Conservation (phyloP, 768 basidiomycete genomes). For the Pisolithus sp. region DNA sequence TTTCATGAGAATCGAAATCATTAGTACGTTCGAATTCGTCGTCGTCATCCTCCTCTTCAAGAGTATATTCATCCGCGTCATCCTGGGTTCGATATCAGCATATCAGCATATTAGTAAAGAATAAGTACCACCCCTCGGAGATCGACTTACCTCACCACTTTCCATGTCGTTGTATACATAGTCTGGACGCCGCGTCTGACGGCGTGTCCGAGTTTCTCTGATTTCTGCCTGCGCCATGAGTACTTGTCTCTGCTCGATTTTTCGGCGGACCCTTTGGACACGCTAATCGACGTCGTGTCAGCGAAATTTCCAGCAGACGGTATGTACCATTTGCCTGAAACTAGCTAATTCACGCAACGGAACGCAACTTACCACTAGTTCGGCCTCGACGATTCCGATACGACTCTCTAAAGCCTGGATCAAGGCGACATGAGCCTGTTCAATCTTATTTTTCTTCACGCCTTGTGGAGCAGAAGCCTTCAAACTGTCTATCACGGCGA, state of each 20-base stretch:
- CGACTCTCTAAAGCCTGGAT: slow-evolving; percentile 58
- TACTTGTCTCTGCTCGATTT: slow-evolving; percentile 59
- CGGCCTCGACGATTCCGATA: slow-evolving; percentile 59
- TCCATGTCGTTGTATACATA: slow-evolving; percentile 72
- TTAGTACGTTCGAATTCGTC: slow-evolving; percentile 41
- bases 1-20: slow-evolving; percentile 36
- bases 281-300: slow-evolving; percentile 42
- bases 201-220: slow-evolving; percentile 72
- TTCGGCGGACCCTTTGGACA: slow-evolving; percentile 61
- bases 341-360: slow-evolving; percentile 7
- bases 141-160: slow-evolving; percentile 46
- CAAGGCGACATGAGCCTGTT: slow-evolving; percentile 55
- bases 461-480: slow-evolving; percentile 43
- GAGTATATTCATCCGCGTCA: slow-evolving; percentile 62
- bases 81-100: slow-evolving; percentile 29
- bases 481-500: slow-evolving; percentile 54
- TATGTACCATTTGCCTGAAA: slow-evolving; percentile 4
- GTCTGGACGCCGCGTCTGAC: slow-evolving; percentile 66
- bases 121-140: slow-evolving; percentile 11
- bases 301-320: slow-evolving; percentile 13
- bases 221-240: slow-evolving; percentile 71
- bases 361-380: slow-evolving; percentile 55
- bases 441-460: slow-evolving; percentile 51
- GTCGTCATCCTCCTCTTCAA: slow-evolving; percentile 62
- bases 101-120: slow-evolving; percentile 18